Evolutionary conservation across 2,329 filamentous ascomycete species (phyloP).

Genomic region (Lecanicillium sp.): DNA sequence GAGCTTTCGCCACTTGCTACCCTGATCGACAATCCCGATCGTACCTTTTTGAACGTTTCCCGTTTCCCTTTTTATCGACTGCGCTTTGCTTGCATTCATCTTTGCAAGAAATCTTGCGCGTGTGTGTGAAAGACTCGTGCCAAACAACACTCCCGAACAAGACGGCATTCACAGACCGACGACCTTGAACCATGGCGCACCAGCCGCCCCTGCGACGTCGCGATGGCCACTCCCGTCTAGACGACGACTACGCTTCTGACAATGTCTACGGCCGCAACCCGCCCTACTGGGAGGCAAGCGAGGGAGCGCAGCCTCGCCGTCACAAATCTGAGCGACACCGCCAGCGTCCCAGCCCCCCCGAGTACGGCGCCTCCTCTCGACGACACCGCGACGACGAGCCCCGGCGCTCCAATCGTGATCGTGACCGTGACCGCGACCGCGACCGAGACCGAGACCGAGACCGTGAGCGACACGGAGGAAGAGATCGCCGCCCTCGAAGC

Average conservation of each 20-base stretch:
- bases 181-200: slow-evolving; percentile 15
- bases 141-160: too few species aligned
- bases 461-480: too few species aligned
- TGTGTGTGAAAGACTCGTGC: too few species aligned
- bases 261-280: slow-evolving; percentile 14
- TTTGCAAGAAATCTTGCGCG: too few species aligned
- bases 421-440: slow-evolving; percentile 5
- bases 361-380: neutral
- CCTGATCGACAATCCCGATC: too few species aligned
- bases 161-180: too few species aligned
- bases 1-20: too few species aligned
- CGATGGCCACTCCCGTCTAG: slow-evolving; percentile 9
- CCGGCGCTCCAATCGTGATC: neutral
- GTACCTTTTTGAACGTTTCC: too few species aligned
- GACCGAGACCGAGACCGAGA: neutral
- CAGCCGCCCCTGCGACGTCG: slow-evolving; percentile 16
- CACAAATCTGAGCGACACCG: slow-evolving; percentile 16
- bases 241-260: slow-evolving; percentile 16
- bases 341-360: slow-evolving; percentile 11
- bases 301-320: slow-evolving; percentile 12
- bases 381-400: slow-evolving; percentile 1
- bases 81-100: too few species aligned
- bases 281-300: slow-evolving; percentile 7
- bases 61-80: too few species aligned
- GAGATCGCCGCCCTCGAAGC: slow-evolving; percentile 9